Evolutionary conservation across 225 moss, liverwort and hornwort species (phyloP), one percentile per base, ranked within the genome.

Genomic region (Antitrichia curtipendula): DNA sequence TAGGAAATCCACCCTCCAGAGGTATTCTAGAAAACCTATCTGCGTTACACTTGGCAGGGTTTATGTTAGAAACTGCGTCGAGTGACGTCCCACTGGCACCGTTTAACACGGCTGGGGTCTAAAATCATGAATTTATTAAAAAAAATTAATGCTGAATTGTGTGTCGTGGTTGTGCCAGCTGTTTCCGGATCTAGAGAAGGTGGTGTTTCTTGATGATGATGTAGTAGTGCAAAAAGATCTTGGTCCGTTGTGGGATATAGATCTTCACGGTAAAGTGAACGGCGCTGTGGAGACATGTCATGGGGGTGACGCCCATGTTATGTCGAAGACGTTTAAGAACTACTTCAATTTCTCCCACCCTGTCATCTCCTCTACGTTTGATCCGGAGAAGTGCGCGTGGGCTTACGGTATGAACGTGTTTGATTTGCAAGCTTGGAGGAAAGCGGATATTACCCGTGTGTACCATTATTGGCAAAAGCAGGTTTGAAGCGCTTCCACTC

Each of bases 331-430:
- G 18, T 97, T 98, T 91, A 95, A 90, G 85, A 97, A 97, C 81
- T 98, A 98, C 87, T 97, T 98, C 90, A 98, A 98, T 86, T 98
- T 98, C 77, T 97, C 98, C 50, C 95, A 98, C 85, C 97, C 98
- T 71, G 89, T 96, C 52, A 96, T 98, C 78, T 84, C 96, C 63
- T 93, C 92, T 7, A 93, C 95, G 52, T 97, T 98, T 86, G 91
- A 96, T 76, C 91, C 95, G 54, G 95, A 96, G n/a, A 95, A 96
- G 92, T 87, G 90, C 27, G 86, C 90, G 22, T 98, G 98, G 98
- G 98, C 98, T 18, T 98, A 98, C 86, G 98, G 98, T 68, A 98
- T 98, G 98, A 98, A 96, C 86, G 92, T 98, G 88, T 98, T 98
- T 88, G 98, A 98, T 87, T 92, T 98, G 61, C 81, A 86, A 59